Percentiles rank a stretch among this genome's conserved stretches.
Conservation (phyloP, 768 basidiomycete species). For the Candolleomyces aberdarensis region DNA sequence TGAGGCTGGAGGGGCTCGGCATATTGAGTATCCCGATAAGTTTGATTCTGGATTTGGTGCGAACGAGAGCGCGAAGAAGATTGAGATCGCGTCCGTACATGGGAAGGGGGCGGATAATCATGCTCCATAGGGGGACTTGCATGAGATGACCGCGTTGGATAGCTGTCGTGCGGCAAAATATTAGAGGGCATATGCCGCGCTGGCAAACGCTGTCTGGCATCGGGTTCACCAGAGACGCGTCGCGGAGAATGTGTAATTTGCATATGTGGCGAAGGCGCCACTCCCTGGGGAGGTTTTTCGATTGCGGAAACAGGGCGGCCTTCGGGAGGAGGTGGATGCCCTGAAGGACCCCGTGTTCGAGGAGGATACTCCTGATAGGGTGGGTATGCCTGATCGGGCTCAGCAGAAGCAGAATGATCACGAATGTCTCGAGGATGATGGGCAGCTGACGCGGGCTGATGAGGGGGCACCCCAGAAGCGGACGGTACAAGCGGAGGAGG, state of each 20-base stretch:
- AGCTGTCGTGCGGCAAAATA: slow-evolving; percentile 26
- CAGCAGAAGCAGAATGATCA: slow-evolving; percentile 40
- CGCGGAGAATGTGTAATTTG: slow-evolving; percentile 39
- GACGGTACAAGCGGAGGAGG: slow-evolving; percentile 22
- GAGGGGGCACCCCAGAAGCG: slow-evolving; percentile 34
- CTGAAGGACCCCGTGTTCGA: slow-evolving; percentile 36
- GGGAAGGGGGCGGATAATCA: slow-evolving; percentile 36
- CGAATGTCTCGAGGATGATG: slow-evolving; percentile 35
- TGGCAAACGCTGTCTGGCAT: slow-evolving; percentile 44
- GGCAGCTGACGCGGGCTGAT: slow-evolving; percentile 29
- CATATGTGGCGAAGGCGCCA: slow-evolving; percentile 41
- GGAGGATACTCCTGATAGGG: slow-evolving; percentile 7
- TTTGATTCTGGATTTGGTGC: slow-evolving; percentile 37
- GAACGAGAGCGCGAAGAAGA: slow-evolving; percentile 52
- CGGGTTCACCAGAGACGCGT: slow-evolving; percentile 40
- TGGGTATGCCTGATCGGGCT: slow-evolving; percentile 34
- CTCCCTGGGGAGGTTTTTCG: slow-evolving; percentile 39
- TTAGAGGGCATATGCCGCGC: slow-evolving; percentile 45
- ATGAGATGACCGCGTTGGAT: slow-evolving; percentile 25
- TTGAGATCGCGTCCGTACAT: slow-evolving; percentile 46
- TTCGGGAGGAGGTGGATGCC: slow-evolving; percentile 38
- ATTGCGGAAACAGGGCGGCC: slow-evolving; percentile 46
- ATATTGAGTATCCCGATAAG: slow-evolving; percentile 44
- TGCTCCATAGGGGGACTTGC: slow-evolving; percentile 43
- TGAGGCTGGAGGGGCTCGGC: slow-evolving; percentile 44